Percentiles rank a stretch among this genome's conserved stretches.
phyloP scores from a whole-genome alignment of 2,329 filamentous ascomycete genomes.

The Diaporthe ilicicola region DNA sequence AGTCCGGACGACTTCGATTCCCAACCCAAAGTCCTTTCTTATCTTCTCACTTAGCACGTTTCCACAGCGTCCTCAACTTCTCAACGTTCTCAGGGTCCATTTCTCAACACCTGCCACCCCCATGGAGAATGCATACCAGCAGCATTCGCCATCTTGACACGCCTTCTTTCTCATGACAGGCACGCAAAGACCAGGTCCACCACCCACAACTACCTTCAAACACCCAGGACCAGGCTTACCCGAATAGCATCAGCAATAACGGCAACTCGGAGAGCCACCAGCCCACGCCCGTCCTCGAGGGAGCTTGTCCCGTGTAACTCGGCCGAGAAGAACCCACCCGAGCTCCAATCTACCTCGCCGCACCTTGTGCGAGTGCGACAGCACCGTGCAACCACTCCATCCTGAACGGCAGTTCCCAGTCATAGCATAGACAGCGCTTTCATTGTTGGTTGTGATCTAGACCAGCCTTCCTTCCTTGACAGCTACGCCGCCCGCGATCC shows the following conservation, averaged over 20 bases:
- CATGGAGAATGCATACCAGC: constrained; percentile 9
- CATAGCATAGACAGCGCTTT: background rate
- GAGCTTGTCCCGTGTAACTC: background rate
- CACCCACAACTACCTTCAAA: background rate
- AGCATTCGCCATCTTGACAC: constrained; percentile 22
- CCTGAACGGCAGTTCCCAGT: background rate
- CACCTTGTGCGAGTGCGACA: background rate
- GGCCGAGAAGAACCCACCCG: constrained; percentile 14
- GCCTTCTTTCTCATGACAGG: background rate
- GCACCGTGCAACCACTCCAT: constrained; percentile 13
- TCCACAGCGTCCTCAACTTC: constrained; percentile 1
- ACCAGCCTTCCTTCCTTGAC: background rate
- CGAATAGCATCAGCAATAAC: background rate
- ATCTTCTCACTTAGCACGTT: background rate
- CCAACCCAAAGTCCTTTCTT: background rate
- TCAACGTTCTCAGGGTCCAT: constrained; percentile 16
- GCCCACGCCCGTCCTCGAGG: background rate
- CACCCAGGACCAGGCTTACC: background rate
- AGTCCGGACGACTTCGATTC: constrained; percentile 20
- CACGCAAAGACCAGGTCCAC: background rate
- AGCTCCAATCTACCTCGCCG: constrained; percentile 14
- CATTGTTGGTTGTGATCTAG: background rate
- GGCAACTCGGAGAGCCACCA: background rate
- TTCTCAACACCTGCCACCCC: background rate
- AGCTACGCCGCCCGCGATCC: background rate